Base-by-base conservation (phyloP, 257 asterid genomes). In the Primulina tabacum region DNA sequence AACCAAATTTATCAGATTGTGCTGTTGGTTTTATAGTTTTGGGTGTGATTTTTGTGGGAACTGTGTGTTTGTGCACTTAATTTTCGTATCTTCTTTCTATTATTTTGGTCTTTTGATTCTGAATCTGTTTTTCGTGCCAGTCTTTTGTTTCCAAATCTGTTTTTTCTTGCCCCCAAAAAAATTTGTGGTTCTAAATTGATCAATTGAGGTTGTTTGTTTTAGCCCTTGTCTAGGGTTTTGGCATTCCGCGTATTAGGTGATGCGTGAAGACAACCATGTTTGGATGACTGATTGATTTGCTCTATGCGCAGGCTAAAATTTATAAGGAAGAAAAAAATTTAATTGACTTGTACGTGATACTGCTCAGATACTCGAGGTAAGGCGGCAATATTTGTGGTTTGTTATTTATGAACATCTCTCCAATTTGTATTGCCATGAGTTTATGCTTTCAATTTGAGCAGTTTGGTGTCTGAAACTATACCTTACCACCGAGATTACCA, bases 381-480 rank as follows among this genome's bases (percentile, higher is more conserved):
- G 62, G 17, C 73, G 59, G 63, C 71, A 40, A 35, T 18, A 58
- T 70, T n/a, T 66, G 62, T 40, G 37, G 17, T 26, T 60, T 59
- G 7, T 50, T 35, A 14, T 63, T 73, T 67, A 37, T 65, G 71
- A 60, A 60, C 70, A 52, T 65, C 24, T 71, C 21, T 34, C 33
- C 50, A 29, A 52, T 58, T 65, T 10, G 73, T 67, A 63, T 75
- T 74, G 64, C 43, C 33, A 32, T 78, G 78, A 76, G 64, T 35
- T 78, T 74, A 5, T 74, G 47, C 32, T 29, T 67, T 71, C 72
- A 80, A 60, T 52, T 64, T 34, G 34, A 79, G 73, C 90, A 94
- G 96, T 79, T 89, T 94, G 94, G 87, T 85, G 76, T 89, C 95
- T 6, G 96, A 94, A 85, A 89, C 97, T 20, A 86, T 91, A 71